Base-by-base conservation (phyloP, 2,329 filamentous ascomycete genomes). In the Alternaria arborescens region DNA sequence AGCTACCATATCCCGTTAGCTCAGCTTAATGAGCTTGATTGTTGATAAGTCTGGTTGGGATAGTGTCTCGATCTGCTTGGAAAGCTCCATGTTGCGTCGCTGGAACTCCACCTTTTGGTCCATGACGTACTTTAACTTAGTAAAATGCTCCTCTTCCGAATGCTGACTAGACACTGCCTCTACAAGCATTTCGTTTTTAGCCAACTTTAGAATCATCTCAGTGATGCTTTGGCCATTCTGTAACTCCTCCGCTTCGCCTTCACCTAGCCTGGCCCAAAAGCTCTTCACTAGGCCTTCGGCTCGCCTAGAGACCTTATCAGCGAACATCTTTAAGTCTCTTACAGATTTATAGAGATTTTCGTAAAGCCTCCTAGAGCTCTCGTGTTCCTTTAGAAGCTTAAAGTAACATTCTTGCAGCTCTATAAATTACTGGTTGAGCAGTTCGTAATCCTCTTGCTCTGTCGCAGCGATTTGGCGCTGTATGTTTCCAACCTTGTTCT, bases 171-270 rank as follows among this genome's bases (percentile, higher is more conserved):
- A 55, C 12, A 59, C 50, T 4, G 48, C 44, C 40, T 46, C 1
- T 42, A 58, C 16, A 30, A 65, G 54, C 20, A 63, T 46, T 16
- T 52, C 57, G 16, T 65, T 67, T 36, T 59, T 61, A 4, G 65
- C 60, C 26, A 18, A 67, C 55, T 67, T 47, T 42, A 65, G n/a
- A n/a, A 67, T 55, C 20, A 67, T 57, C 22, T 12, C 12, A 50
- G 56, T 66, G 14, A 66, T 60, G 3, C 36, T 63, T 61, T 67
- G 22, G 28, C 52, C n/a, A 56, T 63, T 61, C 10, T 58, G 20
- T 18, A 32, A 46, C 4, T 47, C 36, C 0, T 3, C 41, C 10
- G 54, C 52, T 16, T 52, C 24, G 12, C 16, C 20, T 41, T 34
- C 18, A 47, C 12, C 36, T n/a, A 60, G 8, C 24, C 20, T 55